Evolutionary conservation across 306 rosid genomes (phyloP), one percentile per base, ranked within the genome.

Genomic region (Vigna hirtella): DNA sequence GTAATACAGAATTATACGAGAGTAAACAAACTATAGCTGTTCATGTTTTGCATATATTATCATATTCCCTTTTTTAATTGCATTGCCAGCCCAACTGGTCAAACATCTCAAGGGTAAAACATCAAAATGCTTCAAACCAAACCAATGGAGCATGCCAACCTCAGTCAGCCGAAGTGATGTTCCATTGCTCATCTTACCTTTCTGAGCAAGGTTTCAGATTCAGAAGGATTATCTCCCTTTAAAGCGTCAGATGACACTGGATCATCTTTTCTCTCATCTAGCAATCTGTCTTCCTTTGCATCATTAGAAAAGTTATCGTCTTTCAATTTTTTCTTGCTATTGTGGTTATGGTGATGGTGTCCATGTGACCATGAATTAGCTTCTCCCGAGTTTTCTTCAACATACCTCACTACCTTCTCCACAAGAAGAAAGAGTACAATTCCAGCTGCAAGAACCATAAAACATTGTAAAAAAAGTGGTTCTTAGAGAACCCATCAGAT

Each of bases 371-470:
- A 84, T 56, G 85, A 83, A 82, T 83, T 84, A 77, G 86, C 79
- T 85, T 89, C 96, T 75, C 78, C 83, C 45, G 96, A 92, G 76
- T 95, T 89, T 36, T 88, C 97, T 78, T 95, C 98, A 51, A 89
- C 93, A 80, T 92, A 95, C 87, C 97, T 95, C 77, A 95, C 97
- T 58, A 86, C 3, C 92, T 94, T 94, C 89, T 95, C 98, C 73
- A 95, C 96, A 50, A 94, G 85, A 87, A 95, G 98, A 86, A 95
- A 95, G 51, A 95, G 82, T 70, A 91, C 93, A 79, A 95, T 92
- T 76, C 98, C 98, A 84, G 90, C 98, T 94, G 93, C 84, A 84
- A 83, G 67, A 81, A 77, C 49, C 62, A 66, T 24, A 40, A 63
- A 48, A 79, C 59, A 65, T 48, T 56, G 24, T 58, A 70, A 86